Evolutionary conservation across 768 basidiomycete genomes (phyloP), one percentile per base, ranked within the genome.

Genomic region (Boletus subcaerulescens): DNA sequence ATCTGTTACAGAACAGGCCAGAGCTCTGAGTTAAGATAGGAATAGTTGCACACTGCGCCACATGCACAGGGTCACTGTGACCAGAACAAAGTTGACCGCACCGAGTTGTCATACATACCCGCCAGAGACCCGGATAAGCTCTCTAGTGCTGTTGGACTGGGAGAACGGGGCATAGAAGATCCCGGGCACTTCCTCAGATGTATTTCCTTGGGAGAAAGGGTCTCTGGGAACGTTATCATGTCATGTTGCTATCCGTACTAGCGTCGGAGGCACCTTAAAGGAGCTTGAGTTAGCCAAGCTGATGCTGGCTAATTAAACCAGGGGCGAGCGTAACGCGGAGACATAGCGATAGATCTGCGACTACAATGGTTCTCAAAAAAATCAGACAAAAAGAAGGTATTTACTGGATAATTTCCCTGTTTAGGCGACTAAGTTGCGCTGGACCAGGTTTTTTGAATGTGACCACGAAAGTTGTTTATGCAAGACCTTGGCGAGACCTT

Each of bases 111-210:
- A 20, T 45, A 53, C 65, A 20, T 45, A 53, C 1, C 56, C 67
- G 4, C 70, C 71, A 49, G 70, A 72, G 3, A 24, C 24, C 24
- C 24, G 8, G 1, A 64, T 64, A 13, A 72, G 60, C 49, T 55
- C 32, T 26, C 72, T 55, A 1, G 53, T 38, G 45, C 58, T 67
- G 29, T 47, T 56, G 10, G 57, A 46, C 12, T 40, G 55, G 6
- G 62, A 48, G 9, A 49, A 17, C 3, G 71, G 69, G 20, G 56
- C 55, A 51, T 67, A 76, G 33, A 64, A 71, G 31, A 76, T 52
- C 5, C 8, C 71, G 41, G 76, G 58, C 4, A 66, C 54, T 20
- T 67, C 57, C 17, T 59, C 14, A 5, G 36, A 45, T 38, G 75
- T 74, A 1, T 52, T 48, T 11, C 66, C 63, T 48, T 72, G 66